Evolutionary conservation across 305 asterid species (phyloP).

Genomic region (Fraxinus albicans): DNA sequence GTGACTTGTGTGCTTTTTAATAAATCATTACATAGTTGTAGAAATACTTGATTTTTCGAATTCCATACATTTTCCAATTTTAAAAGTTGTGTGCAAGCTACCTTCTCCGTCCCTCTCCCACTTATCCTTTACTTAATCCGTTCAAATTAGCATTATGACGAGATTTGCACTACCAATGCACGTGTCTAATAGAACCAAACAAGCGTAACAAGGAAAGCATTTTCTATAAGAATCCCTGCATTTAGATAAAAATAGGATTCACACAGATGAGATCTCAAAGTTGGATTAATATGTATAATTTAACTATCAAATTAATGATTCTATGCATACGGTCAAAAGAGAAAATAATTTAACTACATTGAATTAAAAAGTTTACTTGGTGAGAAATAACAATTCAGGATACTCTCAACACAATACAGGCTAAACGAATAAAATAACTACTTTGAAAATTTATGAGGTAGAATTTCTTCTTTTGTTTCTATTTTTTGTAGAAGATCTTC

Average conservation of each 20-base stretch:
- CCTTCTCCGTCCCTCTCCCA: not conserved
- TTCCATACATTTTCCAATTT: not conserved
- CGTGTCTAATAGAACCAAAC: not conserved
- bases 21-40: not conserved
- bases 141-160: not conserved
- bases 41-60: not conserved
- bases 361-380: not conserved
- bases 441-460: not conserved
- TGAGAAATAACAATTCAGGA: not conserved
- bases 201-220: no score
- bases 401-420: not conserved
- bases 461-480: not conserved
- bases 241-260: not conserved
- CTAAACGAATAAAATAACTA: not conserved
- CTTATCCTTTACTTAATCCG: not conserved
- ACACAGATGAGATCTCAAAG: not conserved
- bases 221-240: no score
- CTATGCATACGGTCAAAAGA: not conserved
- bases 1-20: not conserved
- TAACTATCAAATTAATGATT: not conserved
- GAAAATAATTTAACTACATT: not conserved
- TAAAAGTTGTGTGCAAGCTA: not conserved
- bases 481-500: no score
- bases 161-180: not conserved
- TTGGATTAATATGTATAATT: not conserved